These are phyloP conservation scores for Mucor irregularis DNA, from an alignment of 371 early-diverging fungal species.

Conservation along the genomic window DNA sequence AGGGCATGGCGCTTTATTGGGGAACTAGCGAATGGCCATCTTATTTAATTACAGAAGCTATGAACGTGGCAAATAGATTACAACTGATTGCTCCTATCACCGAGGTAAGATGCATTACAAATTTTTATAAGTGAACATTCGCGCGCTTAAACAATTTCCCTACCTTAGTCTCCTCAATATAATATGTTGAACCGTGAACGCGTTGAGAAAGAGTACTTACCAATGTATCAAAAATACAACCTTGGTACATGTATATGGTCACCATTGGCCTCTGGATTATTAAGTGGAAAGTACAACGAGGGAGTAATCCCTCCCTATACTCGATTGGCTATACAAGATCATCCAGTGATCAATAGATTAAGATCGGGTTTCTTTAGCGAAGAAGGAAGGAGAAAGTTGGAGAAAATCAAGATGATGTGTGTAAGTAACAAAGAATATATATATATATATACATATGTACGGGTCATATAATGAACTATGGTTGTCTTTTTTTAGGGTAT, in stretches of 20 bases:
- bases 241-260: slow-evolving; percentile 85
- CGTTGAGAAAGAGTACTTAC: slow-evolving; percentile 75
- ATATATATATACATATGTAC: neutral
- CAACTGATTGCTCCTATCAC: slow-evolving; percentile 70
- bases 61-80: slow-evolving; percentile 67
- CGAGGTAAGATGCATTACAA: slow-evolving; percentile 32
- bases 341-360: slow-evolving; percentile 64
- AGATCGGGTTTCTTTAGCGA: slow-evolving; percentile 62
- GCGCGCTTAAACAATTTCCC: too few relatives aligned
- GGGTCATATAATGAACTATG: neutral
- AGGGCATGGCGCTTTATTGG: slow-evolving; percentile 86
- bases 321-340: slow-evolving; percentile 67
- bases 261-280: slow-evolving; percentile 68
- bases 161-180: slow-evolving; percentile 86
- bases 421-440: slow-evolving; percentile 27
- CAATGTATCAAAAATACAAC: slow-evolving; percentile 68
- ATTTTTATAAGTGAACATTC: neutral
- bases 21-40: slow-evolving; percentile 88
- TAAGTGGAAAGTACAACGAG: slow-evolving; percentile 81
- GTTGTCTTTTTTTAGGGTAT: slow-evolving; percentile 40
- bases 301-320: slow-evolving; percentile 69
- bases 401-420: slow-evolving; percentile 52
- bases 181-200: slow-evolving; percentile 85
- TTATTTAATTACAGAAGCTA: slow-evolving; percentile 79
- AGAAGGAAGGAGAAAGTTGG: slow-evolving; percentile 58